Evolutionary conservation across 78 protist species (phyloP), one percentile per base, ranked within the genome.

Genomic region (Dictyostelium purpureum): DNA sequence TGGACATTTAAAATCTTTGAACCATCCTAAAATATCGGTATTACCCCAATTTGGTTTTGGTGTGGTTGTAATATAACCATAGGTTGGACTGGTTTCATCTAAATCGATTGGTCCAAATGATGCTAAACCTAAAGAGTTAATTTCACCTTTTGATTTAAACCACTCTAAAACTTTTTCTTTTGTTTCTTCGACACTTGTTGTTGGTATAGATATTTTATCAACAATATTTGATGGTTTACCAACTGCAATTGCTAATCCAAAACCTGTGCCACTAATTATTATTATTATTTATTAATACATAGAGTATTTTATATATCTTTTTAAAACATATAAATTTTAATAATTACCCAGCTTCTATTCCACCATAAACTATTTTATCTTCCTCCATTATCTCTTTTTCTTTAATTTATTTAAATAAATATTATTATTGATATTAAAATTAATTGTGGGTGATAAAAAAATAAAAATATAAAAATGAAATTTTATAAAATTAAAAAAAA

Each of bases 61-160:
- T 24, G 98, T 97, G 18, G 95, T 94, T 2, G 97, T 95, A 59
- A 97, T 92, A 63, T 71, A 71, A 1, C 98, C 98, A 76, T 73
- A 97, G 49, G 81, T 94, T 1, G 18, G 28, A 16, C 89, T 77
- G 6, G n/a, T 18, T 43, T 3, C 9, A 49, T 87, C 59, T 5
- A 95, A 61, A 38, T 95, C 97, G 43, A 97, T 35, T 19, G 98
- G 98, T 2, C 98, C 98, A 49, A 97, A 97, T 19, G 90, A 71
- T 1, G 98, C 97, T 3, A 97, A 59, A 19, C 97, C 98, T 18
- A 96, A 40, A 2, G 89, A 59, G 14, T 66, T 47, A 12, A 89
- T 83, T 66, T 81, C 54, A 10, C 33, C 69, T 31, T 51, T 43
- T 10, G 2, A 16, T 19, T 28, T 61, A 3, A 3, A 1, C 91